A percentile compares a stretch with the other conserved stretches of the same genome.
Evolutionary conservation across 2,329 filamentous ascomycete genomes (phyloP).

Genomic region (Chaetomium sp.): DNA sequence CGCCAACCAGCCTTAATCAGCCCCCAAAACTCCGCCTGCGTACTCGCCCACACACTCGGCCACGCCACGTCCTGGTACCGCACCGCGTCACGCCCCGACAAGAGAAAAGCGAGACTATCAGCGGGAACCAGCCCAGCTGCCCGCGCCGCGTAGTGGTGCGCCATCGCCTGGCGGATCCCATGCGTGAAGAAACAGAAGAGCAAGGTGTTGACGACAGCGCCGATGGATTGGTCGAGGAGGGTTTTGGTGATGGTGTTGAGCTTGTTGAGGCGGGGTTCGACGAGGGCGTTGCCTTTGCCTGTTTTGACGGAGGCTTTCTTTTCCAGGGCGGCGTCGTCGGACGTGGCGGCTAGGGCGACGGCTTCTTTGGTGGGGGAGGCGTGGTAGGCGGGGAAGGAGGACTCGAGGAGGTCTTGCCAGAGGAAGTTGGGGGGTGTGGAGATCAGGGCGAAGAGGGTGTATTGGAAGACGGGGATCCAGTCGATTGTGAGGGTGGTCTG

Average conservation of each 20-base stretch:
- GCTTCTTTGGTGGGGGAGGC: constrained; percentile 35
- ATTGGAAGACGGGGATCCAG: constrained; percentile 64
- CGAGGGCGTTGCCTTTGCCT: constrained; percentile 33
- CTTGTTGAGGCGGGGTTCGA: constrained; percentile 49
- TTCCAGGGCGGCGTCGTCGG: constrained; percentile 37
- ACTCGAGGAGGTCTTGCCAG: constrained; percentile 76
- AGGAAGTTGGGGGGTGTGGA: constrained; percentile 76
- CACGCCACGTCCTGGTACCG: constrained; percentile 42
- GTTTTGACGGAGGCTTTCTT: constrained; percentile 23
- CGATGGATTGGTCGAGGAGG: constrained; percentile 49
- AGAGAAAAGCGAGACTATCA: constrained; percentile 30
- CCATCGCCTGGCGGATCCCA: constrained; percentile 47
- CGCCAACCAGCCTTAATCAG: constrained; percentile 64
- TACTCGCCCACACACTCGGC: constrained; percentile 36
- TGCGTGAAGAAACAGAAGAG: constrained; percentile 46
- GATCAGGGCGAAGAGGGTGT: constrained; percentile 65
- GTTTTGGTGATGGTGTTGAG: constrained; percentile 40
- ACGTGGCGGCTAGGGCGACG: constrained; percentile 33
- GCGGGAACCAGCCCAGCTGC: constrained; percentile 15
- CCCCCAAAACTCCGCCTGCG: constrained; percentile 52
- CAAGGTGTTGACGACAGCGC: constrained; percentile 51
- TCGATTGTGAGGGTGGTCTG: constrained; percentile 58
- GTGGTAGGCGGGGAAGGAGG: constrained; percentile 61
- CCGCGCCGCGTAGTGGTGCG: constrained; percentile 32
- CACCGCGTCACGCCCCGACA: constrained; percentile 32